Base-by-base conservation (phyloP, 2,329 filamentous ascomycete species). In the Colletotrichum sp. region DNA sequence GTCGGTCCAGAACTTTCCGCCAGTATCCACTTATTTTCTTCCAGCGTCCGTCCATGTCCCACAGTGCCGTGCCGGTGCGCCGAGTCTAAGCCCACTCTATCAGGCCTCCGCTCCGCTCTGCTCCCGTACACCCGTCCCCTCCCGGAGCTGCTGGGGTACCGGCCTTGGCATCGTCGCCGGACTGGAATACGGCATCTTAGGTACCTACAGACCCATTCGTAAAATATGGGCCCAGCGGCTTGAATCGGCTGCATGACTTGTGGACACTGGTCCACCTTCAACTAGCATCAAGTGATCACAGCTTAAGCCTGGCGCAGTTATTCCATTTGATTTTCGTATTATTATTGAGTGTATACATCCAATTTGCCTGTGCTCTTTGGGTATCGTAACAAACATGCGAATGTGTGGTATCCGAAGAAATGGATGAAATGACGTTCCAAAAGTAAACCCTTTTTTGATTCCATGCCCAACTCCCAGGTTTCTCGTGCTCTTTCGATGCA, bases 341-440 rank as follows among this genome's bases (percentile, higher is more conserved):
- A 65, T 24, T 48, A 68, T 48, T 64, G 13, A 6, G 30, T 48
- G 36, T 68, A 34, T 55, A 12, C 36, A 57, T 75, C 22, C 64
- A 39, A 55, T 64, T 52, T 75, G 62, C 67, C 39, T 18, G 48
- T 71, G 52, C 75, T 66, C 30, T 60, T 52, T 71, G 72, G 75
- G 67, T 77, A 77, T 75, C 73, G 57, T 63, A 13, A 48, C 44
- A 16, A 36, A 67, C 32, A 24, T 63, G 44, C 36, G 36, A 48
- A 22, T 52, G 8, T 13, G 28, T 67, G 64, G 64, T 67, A 55
- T 68, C 52, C 32, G 32, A 34, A 62, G 30, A 44, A 44, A 39
- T 60, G n/a, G 52, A 26, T 39, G 30, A 57, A 16, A 39, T n/a
- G 13, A 57, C 48, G 24, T 36, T 60, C 24, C 32, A 52, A 71